Base-by-base conservation (phyloP, 192 early-diverging fungal species). In the Backusella macrospora region DNA sequence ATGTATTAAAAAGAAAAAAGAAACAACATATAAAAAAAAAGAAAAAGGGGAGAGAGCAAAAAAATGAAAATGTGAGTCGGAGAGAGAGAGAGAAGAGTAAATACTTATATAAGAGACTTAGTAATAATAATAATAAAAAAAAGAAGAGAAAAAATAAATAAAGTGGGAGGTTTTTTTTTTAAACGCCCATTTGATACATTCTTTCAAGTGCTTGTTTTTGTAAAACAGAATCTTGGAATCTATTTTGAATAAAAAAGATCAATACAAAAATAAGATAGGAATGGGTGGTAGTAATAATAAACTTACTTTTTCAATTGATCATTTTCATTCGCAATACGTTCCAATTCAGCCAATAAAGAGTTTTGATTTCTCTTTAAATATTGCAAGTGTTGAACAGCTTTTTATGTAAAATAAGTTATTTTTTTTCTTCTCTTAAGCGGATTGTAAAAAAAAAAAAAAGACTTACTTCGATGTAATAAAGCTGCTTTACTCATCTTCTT, bases 401-500 rank as follows among this genome's bases (percentile, higher is more conserved):
- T 37, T 40, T 10, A 23, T 47, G 15, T 52, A 42, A 34, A 68
- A 13, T 23, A n/a, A 2, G 16, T 12, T 23, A 55, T 18, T 8
- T 34, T 39, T 10, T 34, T n/a, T n/a, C n/a, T n/a, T n/a, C n/a
- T n/a, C n/a, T n/a, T n/a, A n/a, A n/a, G n/a, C n/a, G n/a, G n/a
- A n/a, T n/a, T n/a, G n/a, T n/a, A n/a, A n/a, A n/a, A n/a, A n/a
- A n/a, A n/a, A n/a, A n/a, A n/a, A n/a, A n/a, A 34, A 18, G 13
- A 74, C 69, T 65, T 75, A 83, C 81, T 80, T 63, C 73, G 69
- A 46, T 79, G 78, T 34, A 83, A 71, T 34, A 83, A 44, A n/a
- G 73, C 73, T 45, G 81, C 81, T 55, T 83, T 83, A 29, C 79
- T 80, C 79, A 83, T 78, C 62, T 83, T 83, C 40, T 80, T 77